Conservation (phyloP, 1,284 basidiomycete genomes). For the Microbotryum lychnidis-dioicae region DNA sequence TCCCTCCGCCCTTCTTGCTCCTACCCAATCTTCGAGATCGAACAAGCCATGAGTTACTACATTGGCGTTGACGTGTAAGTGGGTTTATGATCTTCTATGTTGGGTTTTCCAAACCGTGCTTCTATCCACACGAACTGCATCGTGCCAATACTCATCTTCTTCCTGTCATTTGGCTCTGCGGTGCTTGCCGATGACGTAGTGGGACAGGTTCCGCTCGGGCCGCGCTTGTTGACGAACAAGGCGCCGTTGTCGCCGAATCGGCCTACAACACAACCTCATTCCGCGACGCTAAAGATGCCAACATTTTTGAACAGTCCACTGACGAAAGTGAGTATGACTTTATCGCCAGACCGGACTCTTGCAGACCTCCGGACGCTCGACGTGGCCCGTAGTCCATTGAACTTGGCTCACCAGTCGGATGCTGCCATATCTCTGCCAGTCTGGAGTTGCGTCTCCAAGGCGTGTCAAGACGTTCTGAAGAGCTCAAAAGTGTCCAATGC, state of each 20-base stretch:
- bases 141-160: not conserved
- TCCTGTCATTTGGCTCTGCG: not conserved
- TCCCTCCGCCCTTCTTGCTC: no score
- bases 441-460: constrained; percentile 68
- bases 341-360: not conserved
- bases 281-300: constrained; percentile 72
- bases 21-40: no score
- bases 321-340: constrained; percentile 35
- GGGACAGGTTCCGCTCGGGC: constrained; percentile 93
- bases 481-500: constrained; percentile 55
- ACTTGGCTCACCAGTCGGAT: not conserved
- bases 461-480: constrained; percentile 61
- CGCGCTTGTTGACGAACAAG: constrained; percentile 65
- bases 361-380: not conserved
- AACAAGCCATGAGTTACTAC: constrained; percentile 39
- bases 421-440: constrained; percentile 40
- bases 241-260: constrained; percentile 67
- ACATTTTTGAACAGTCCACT: constrained; percentile 86
- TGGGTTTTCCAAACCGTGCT: not conserved
- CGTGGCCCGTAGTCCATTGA: not conserved
- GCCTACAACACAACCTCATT: constrained; percentile 73
- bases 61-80: constrained; percentile 54
- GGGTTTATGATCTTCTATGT: not conserved
- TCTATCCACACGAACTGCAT: not conserved
- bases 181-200: constrained; percentile 32